Evolutionary conservation across 2,329 filamentous ascomycete species (phyloP).

Genomic region (Talaromyces sp.): DNA sequence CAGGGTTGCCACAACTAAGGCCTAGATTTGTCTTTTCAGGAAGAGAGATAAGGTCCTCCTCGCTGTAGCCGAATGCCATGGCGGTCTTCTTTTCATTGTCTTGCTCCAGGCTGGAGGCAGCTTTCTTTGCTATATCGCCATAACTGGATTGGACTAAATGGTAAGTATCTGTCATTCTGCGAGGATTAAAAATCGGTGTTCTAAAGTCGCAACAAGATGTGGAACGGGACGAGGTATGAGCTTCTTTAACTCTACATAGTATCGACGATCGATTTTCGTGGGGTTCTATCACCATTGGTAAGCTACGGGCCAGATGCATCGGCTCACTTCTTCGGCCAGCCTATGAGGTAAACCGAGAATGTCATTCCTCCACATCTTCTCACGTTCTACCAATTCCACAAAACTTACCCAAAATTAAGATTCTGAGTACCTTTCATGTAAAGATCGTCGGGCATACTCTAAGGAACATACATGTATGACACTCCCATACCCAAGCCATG

Average conservation of each 20-base stretch:
- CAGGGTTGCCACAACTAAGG: slow-evolving; percentile 54
- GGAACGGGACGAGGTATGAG: neutral
- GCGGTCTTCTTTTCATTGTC: slow-evolving; percentile 45
- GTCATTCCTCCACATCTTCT: neutral
- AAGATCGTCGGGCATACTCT: neutral
- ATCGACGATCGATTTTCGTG: neutral
- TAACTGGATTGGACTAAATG: slow-evolving; percentile 7
- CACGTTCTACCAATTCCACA: neutral
- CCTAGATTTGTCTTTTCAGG: slow-evolving; percentile 53
- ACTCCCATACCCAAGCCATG: neutral
- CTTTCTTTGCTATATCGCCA: slow-evolving; percentile 12
- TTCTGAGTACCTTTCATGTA: neutral
- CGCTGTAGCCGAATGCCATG: slow-evolving; percentile 53
- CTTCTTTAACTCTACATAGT: neutral
- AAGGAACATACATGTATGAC: neutral
- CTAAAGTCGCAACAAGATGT: neutral
- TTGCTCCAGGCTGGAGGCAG: slow-evolving; percentile 30
- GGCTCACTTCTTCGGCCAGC: neutral
- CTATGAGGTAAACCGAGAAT: neutral
- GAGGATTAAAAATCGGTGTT: neutral
- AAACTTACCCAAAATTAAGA: neutral
- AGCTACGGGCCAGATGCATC: neutral
- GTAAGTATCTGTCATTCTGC: slow-evolving; percentile 3
- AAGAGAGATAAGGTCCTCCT: slow-evolving; percentile 47
- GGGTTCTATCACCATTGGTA: neutral